These are phyloP conservation scores for Filobasidium uniguttulatum DNA, from an alignment of 1,284 basidiomycete species.

Conservation along the genomic window DNA sequence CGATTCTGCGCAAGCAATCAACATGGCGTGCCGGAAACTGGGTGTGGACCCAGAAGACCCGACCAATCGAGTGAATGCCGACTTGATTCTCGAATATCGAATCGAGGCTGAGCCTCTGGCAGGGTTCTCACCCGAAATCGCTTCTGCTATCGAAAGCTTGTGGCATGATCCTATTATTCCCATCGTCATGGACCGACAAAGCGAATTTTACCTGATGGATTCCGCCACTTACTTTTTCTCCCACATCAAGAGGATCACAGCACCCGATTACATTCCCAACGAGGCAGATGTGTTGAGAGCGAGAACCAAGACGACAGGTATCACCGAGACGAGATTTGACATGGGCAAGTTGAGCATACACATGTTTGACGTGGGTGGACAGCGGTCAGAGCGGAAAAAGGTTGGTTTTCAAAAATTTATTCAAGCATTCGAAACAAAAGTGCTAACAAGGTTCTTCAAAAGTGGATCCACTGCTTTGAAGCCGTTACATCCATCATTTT, in stretches of 20 bases:
- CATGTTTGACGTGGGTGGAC: constrained; percentile 90
- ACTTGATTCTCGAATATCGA: constrained; percentile 41
- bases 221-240: constrained; percentile 86
- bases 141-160: constrained; percentile 62
- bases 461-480: constrained; percentile 48
- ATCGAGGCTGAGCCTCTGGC: constrained; percentile 37
- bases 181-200: constrained; percentile 68
- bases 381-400: constrained; percentile 85
- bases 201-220: constrained; percentile 94
- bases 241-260: constrained; percentile 67
- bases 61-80: constrained; percentile 52
- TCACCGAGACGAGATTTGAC: constrained; percentile 65
- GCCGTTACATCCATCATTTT: constrained; percentile 92
- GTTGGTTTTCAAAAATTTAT: not conserved
- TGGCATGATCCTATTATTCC: constrained; percentile 87
- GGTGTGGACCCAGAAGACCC: constrained; percentile 67
- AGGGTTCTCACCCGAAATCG: constrained; percentile 43
- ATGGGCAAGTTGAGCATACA: constrained; percentile 42
- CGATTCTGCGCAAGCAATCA: constrained; percentile 78
- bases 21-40: constrained; percentile 79
- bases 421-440: too few relatives aligned
- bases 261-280: constrained; percentile 66
- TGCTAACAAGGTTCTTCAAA: not conserved
- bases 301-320: constrained; percentile 81
- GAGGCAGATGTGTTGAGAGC: constrained; percentile 81